Base-by-base conservation (phyloP, 768 basidiomycete species). In the Megacollybia marginata region DNA sequence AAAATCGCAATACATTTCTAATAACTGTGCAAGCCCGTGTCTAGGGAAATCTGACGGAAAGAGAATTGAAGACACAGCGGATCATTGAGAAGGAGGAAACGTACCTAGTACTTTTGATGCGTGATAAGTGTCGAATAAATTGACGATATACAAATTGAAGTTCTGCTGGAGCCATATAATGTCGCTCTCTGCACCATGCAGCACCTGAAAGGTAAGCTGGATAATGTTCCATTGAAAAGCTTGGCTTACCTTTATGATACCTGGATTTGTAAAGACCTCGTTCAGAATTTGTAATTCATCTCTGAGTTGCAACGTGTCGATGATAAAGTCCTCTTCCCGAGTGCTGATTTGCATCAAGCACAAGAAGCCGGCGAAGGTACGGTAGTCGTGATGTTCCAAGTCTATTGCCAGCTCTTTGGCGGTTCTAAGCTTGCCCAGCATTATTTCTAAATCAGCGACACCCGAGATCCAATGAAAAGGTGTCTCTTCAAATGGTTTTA, bases 161-260 rank as follows among this genome's bases (percentile, higher is more conserved):
- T 98, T 87, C 65, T 92, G 89, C 62, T 99, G 95, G 15, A 98
- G 76, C 96, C 96, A 98, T 5, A 92, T 70, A 40, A 98, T 85
- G 62, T 99, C 96, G 52, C 84, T 88, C 34, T 93, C 88, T 1
- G 95, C 91, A 23, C 96, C 95, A 65, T 98, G 96, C 53, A 99
- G 83, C 7, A 95, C 86, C 91, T 93, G 18, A 34, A 47, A 31
- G 12, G 46, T 5, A 44, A 20, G n/a, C 23, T 42, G 18, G 33
- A 9, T 36, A 49, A 32, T n/a, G 36, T 31, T 34, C 36, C 28
- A 13, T 12, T 2, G 42, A 51, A 15, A 49, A 32, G 34, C 10
- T 44, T 23, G 2, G 48, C 76, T 15, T 48, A 85, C 92, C 76
- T 98, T 97, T 56, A 94, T 76, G 50, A 94, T 83, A 2, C 68